Evolutionary conservation across 2,329 filamentous ascomycete species (phyloP).

Genomic region (Thielaviopsis euricoi): DNA sequence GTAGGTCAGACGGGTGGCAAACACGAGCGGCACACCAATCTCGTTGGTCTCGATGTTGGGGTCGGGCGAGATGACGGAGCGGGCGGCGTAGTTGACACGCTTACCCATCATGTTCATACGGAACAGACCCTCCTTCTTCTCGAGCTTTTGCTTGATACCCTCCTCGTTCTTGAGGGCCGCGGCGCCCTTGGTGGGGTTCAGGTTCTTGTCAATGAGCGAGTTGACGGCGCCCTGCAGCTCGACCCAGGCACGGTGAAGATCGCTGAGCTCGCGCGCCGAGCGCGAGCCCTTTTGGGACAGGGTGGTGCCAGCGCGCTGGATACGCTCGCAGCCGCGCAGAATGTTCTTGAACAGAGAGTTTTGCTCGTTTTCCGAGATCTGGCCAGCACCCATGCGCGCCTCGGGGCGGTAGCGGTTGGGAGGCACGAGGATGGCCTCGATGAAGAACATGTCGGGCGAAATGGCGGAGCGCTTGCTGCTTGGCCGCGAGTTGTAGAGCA

Average conservation of each 20-base stretch:
- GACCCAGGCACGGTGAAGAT: conserved; percentile 68
- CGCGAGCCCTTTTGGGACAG: not conserved
- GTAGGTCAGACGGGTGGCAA: conserved; percentile 89
- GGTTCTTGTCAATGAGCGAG: conserved; percentile 76
- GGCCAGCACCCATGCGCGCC: conserved; percentile 60
- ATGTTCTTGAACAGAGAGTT: conserved; percentile 81
- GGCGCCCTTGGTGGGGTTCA: conserved; percentile 64
- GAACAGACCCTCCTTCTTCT: conserved; percentile 98
- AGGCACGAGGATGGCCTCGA: conserved; percentile 71
- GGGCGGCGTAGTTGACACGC: conserved; percentile 93
- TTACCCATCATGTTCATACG: conserved; percentile 99
- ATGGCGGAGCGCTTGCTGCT: conserved; percentile 38
- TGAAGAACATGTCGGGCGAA: conserved; percentile 86
- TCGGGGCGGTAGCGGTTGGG: conserved; percentile 86
- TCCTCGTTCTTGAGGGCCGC: conserved; percentile 70
- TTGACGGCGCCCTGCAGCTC: conserved; percentile 82
- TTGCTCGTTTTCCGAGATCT: conserved; percentile 75
- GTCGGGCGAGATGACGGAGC: conserved; percentile 94
- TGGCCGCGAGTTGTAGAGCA: conserved; percentile 72
- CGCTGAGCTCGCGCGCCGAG: conserved; percentile 41
- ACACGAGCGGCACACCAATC: conserved; percentile 95
- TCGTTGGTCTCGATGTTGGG: conserved; percentile 98
- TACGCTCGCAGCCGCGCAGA: conserved; percentile 51
- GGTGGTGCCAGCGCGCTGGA: conserved; percentile 11
- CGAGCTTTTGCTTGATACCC: conserved; percentile 91